Evolutionary conservation across 2,329 filamentous ascomycete genomes (phyloP), one percentile per base, ranked within the genome.

Genomic region (Botryosphaeria dothidea): DNA sequence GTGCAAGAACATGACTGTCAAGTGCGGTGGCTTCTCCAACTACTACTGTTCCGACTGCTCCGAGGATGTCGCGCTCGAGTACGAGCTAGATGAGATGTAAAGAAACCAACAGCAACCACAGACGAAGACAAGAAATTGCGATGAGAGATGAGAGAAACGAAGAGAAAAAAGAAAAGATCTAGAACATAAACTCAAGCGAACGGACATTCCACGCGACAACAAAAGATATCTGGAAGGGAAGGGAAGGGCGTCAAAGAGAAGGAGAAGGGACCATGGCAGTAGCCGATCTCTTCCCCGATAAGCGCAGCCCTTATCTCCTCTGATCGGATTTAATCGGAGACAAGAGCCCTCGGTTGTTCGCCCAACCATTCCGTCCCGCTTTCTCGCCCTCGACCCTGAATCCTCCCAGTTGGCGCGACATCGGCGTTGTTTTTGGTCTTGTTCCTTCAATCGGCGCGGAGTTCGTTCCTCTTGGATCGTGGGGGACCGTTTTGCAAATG

Each of bases 11-110:
- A 78, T 77, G 70, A 72, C 71, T 19, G 75, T 77, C 25, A 72
- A 69, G 43, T 81, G 79, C 68, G 76, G 75, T 60, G 79, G 79
- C 57, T 80, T 81, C 68, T 77, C 75, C 38, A 79, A 78, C 64
- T 80, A 79, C 69, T 81, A 81, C 69, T 81, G 79, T 73, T 69
- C 66, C 27, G 78, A 81, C 8, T 81, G 79, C 71, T 78, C 75
- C 15, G 79, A 81, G 67, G 79, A 81, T 52, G 74, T 79, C 5
- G 71, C 74, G 8, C 69, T 81, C 9, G 79, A 81, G 69, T 79
- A 73, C 63, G 73, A 81, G 68, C 67, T 81, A 5, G 78, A 81
- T 60, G 79, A 81, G 69, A 69, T 73, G 66, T 77, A 61, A 36
- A 52, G 6, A 34, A n/a, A 34, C 11, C 23, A 31, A 51, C 36